Conservation (phyloP, 2,329 filamentous ascomycete species). For the Immersiporthe knoxdaviesiana region DNA sequence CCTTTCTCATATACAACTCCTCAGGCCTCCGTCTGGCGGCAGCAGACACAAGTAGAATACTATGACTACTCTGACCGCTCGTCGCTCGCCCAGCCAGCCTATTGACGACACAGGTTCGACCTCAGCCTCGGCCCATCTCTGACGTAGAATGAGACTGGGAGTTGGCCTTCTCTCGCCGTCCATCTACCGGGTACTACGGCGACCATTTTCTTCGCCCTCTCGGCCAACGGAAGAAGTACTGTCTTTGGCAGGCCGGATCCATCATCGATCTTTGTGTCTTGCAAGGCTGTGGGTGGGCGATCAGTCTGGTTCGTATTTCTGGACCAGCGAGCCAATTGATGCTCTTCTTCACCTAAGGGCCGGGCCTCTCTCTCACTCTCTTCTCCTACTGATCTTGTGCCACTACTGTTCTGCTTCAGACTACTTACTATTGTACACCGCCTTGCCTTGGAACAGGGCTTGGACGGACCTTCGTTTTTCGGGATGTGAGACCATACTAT, state of each 20-base stretch:
- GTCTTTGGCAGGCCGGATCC: background rate
- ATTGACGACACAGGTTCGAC: background rate
- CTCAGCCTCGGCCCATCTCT: constrained; percentile 7
- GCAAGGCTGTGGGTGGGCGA: background rate
- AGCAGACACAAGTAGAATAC: background rate
- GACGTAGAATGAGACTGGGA: background rate
- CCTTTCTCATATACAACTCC: background rate
- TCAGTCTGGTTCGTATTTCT: background rate
- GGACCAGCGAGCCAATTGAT: background rate
- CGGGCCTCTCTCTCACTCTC: too few species aligned
- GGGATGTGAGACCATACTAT: background rate
- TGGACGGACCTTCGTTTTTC: background rate
- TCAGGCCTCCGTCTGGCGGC: background rate
- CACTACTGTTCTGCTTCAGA: background rate
- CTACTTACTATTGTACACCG: too few species aligned
- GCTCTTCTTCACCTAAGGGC: too few species aligned
- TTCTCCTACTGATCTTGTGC: too few species aligned
- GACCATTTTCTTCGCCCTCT: background rate
- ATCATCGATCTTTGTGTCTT: background rate
- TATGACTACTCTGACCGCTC: background rate
- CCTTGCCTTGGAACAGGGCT: background rate
- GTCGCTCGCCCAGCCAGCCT: background rate
- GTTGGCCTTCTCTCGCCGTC: background rate
- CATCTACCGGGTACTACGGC: background rate
- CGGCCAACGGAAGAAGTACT: background rate